Evolutionary conservation across 1,139 yeast species (phyloP).

Genomic region (Spencermartinsiella ligniputridi): DNA sequence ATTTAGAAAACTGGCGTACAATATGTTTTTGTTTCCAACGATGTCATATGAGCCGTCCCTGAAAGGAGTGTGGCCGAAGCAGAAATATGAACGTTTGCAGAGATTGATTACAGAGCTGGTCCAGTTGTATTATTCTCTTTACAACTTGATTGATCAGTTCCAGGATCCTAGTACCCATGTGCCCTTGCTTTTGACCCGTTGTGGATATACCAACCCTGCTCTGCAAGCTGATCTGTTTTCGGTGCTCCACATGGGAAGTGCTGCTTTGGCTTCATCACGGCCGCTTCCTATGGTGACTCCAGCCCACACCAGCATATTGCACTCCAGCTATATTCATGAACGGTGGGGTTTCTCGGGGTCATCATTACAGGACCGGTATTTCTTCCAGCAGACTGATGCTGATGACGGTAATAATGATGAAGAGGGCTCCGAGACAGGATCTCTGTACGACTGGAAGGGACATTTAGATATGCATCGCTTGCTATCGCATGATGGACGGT

Average conservation of each 20-base stretch:
- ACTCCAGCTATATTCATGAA: conserved; percentile 16
- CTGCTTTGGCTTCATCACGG: conserved; percentile 23
- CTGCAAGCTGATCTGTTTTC: conserved; percentile 28
- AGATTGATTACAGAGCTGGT: conserved; percentile 22
- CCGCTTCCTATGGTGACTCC: conserved; percentile 30
- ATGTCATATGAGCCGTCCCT: conserved; percentile 28
- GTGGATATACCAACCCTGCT: conserved; percentile 28
- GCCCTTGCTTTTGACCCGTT: conserved; percentile 14
- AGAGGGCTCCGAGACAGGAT: background rate
- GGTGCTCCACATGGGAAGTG: conserved; percentile 27
- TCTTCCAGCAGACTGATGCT: conserved; percentile 2
- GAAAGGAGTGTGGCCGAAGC: conserved; percentile 29
- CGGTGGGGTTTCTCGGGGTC: conserved; percentile 13
- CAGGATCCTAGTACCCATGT: conserved; percentile 19
- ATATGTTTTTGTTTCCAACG: conserved; percentile 17
- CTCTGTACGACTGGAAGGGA: background rate
- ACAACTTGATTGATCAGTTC: conserved; percentile 20
- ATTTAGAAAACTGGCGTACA: conserved; percentile 17
- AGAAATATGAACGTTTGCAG: conserved; percentile 22
- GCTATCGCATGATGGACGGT: conserved; percentile 21
- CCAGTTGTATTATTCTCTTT: conserved; percentile 21
- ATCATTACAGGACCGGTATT: conserved; percentile 5
- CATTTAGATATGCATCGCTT: conserved; percentile 7
- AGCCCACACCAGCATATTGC: conserved; percentile 23
- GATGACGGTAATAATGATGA: conserved; percentile 1